Evolutionary conservation across 106 monocot species (phyloP), one percentile per base, ranked within the genome.

Genomic region (Dactylorhiza incarnata): DNA sequence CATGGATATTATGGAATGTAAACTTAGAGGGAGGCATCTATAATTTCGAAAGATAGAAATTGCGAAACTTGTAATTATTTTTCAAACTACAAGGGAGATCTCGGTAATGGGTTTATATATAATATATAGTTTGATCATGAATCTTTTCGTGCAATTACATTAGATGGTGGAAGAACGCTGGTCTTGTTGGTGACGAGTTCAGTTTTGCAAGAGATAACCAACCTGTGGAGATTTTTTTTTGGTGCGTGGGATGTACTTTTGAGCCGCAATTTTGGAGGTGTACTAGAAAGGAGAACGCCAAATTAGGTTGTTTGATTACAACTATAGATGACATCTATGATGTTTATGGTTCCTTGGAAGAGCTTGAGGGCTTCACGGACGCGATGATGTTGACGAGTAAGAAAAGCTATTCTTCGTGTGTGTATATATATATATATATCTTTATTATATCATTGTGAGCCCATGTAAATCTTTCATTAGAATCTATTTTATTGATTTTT

Each of bases 161-260:
- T 74, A 86, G 86, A 54, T 86, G 86, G 86, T 86, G 83, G 86
- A 74, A 3, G 45, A 56, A 73, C 23, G 11, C 77, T 4, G 77
- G 74, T 13, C 55, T 86, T 20, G 75, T 14, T 26, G 10, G 54
- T 17, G 80, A 77, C 56, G 74, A 77, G 14, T 11, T 83, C 66
- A 75, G 72, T 49, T 86, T 83, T 65, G 80, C 80, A n/a, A 86
- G 86, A 70, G 83, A 83, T 70, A 72, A n/a, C n/a, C n/a, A 83
- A 4, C 24, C 83, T 5, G 49, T 83, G n/a, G 86, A 86, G 50
- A 61, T 22, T 46, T 86, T 74, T 80, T 77, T 83, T 43, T 83
- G 25, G 24, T 66, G 62, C 45, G 49, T 56, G 0, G 86, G 86
- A 24, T 59, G 59, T 51, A 43, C 45, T 51, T 56, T 25, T 16